Evolutionary conservation across 805 yeast species (phyloP).

Genomic region (Lipomyces yamanashiensis): DNA sequence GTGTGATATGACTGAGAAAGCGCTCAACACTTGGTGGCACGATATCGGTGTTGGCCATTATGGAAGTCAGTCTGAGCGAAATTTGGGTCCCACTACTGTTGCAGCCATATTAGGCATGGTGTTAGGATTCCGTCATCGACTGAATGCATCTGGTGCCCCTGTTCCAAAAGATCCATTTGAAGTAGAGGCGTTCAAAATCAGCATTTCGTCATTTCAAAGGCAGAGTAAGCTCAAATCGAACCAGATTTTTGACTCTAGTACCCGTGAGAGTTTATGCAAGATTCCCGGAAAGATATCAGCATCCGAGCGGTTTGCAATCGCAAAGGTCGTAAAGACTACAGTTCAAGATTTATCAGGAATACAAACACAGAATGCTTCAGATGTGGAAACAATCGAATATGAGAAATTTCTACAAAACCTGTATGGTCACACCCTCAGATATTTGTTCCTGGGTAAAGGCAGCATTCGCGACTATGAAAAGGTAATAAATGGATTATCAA

Average conservation of each 20-base stretch:
- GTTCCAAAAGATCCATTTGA: constrained; percentile 86
- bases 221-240: constrained; percentile 57
- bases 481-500: constrained; percentile 23
- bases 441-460: constrained; percentile 59
- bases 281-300: constrained; percentile 52
- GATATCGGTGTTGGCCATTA: constrained; percentile 57
- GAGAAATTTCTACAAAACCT: constrained; percentile 43
- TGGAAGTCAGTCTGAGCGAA: constrained; percentile 52
- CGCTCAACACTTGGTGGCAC: constrained; percentile 82
- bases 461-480: constrained; percentile 39
- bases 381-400: constrained; percentile 46
- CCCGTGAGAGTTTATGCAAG: constrained; percentile 55
- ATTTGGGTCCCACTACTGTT: constrained; percentile 68
- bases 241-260: constrained; percentile 60
- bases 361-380: constrained; percentile 43
- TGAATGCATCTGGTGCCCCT: constrained; percentile 59
- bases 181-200: constrained; percentile 65
- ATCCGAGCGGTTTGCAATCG: constrained; percentile 56
- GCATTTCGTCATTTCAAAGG: constrained; percentile 79
- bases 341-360: constrained; percentile 65
- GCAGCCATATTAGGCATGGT: constrained; percentile 81
- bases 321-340: constrained; percentile 71
- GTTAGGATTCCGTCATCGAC: constrained; percentile 64
- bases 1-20: constrained; percentile 75
- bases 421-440: constrained; percentile 45